Base-by-base conservation (phyloP, 2,329 filamentous ascomycete genomes). In the Aspergillus sp. region DNA sequence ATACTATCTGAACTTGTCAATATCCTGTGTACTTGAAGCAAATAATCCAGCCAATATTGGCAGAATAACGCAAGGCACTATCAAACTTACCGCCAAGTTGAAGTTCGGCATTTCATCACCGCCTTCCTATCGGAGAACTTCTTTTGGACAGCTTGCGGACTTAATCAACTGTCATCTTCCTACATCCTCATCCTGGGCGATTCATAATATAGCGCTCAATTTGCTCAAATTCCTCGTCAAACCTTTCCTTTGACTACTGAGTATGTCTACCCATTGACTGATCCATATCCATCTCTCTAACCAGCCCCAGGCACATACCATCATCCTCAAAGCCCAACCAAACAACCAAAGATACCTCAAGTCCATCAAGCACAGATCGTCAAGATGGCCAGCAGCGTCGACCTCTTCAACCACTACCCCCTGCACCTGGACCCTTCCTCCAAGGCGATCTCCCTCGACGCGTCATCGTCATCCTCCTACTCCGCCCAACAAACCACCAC, bases 341-440 rank as follows among this genome's bases (percentile, higher is more conserved):
- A 4, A 14, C 29, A 22, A 3, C 52, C 6, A 45, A 52, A 20
- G 14, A 31, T 14, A 26, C 9, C 24, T 54, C 50, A 55, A 2
- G 12, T 2, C 2, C 26, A 50, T 7, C 20, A 32, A 9, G 7
- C 26, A 56, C 20, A 36, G 20, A 14, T 20, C 11, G 22, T 39
- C 56, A 67, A 60, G 62, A 74, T 73, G 70, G 63, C 69, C 52
- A 66, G 63, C 55, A 65, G 65, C 64, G 68, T 76, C 56, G 74
- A 77, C 56, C 56, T 72, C 68, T 98, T 94, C 84, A 90, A 87
- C 67, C 86, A 92, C 69, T 87, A 96, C 72, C 90, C 92, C 42
- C 82, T 99, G 55, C 81, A 86, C 63, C 85, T 98, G 76, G 90
- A 97, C 80, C 86, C 91, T n/a, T 77, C 87, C 66, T 89, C 89